Conservation (phyloP, 768 basidiomycete genomes). For the Xerocomellus amylosporus region DNA sequence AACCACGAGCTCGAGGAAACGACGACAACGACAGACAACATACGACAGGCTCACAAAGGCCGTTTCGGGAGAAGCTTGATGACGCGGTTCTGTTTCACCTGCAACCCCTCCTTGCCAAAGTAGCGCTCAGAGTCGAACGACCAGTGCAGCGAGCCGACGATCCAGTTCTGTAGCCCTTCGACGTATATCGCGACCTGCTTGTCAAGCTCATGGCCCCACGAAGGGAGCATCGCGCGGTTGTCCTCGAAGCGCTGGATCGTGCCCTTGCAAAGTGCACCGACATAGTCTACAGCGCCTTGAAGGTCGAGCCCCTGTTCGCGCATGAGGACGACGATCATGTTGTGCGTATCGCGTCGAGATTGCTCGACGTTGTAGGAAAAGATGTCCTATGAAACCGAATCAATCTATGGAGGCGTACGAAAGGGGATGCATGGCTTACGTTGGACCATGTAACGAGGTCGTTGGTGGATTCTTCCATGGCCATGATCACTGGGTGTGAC, state of each 20-base stretch:
- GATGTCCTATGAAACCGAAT: conserved; percentile 49
- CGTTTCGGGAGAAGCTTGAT: conserved; percentile 49
- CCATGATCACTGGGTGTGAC: conserved; percentile 46
- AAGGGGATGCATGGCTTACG: conserved; percentile 19
- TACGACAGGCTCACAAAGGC: conserved; percentile 16
- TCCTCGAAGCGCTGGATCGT: conserved; percentile 52
- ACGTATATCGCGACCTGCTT: conserved; percentile 56
- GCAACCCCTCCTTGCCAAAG: conserved; percentile 55
- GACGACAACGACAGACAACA: neutral
- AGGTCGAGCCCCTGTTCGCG: conserved; percentile 52
- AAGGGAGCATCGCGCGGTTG: conserved; percentile 49
- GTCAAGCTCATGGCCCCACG: conserved; percentile 62
- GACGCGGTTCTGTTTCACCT: conserved; percentile 52
- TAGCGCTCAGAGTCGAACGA: conserved; percentile 68
- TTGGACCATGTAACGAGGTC: conserved; percentile 53
- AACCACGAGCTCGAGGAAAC: neutral
- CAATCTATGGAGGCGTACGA: neutral
- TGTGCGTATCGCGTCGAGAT: conserved; percentile 64
- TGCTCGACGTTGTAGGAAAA: conserved; percentile 78
- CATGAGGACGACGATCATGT: conserved; percentile 74
- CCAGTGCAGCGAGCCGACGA: conserved; percentile 71
- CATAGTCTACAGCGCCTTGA: conserved; percentile 61
- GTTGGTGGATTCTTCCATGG: conserved; percentile 46
- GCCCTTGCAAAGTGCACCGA: conserved; percentile 58
- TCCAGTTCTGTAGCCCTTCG: conserved; percentile 66